Conservation (phyloP, 1,139 yeast genomes). For the Eremothecium cymbalariae region DNA sequence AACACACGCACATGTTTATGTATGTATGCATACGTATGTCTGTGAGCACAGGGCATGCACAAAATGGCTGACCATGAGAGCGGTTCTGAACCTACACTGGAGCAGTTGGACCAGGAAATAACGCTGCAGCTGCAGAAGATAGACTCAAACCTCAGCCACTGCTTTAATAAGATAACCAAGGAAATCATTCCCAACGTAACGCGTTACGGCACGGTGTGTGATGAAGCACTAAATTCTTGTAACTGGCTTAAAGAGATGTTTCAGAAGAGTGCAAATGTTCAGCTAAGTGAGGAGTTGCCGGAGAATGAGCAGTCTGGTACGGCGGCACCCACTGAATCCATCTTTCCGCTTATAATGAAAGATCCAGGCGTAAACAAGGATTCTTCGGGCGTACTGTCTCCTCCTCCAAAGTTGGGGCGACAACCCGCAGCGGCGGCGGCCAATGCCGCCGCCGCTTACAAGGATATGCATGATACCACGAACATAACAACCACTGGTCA, state of each 20-base stretch:
- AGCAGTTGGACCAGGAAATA: conserved; percentile 71
- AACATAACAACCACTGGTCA: conserved; percentile 26
- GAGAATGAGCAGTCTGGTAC: conserved; percentile 3
- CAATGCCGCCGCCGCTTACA: conserved; percentile 13
- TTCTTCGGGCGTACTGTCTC: conserved; percentile 6
- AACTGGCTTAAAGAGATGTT: conserved; percentile 28
- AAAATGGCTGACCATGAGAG: no score
- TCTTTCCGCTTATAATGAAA: conserved; percentile 9
- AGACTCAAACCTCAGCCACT: conserved; percentile 41
- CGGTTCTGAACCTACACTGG: conserved; percentile 32
- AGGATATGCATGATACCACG: conserved; percentile 10
- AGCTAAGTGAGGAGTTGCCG: conserved; percentile 14
- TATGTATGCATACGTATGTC: no score
- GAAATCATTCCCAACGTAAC: conserved; percentile 29
- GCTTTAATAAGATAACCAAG: conserved; percentile 28
- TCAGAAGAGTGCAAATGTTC: conserved; percentile 28
- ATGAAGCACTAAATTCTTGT: conserved; percentile 26
- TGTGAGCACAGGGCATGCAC: no score
- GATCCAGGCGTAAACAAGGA: conserved; percentile 8
- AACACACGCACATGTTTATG: no score
- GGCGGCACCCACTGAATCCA: conserved; percentile 10
- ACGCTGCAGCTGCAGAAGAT: conserved; percentile 73
- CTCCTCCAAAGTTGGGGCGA: no score
- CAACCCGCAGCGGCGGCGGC: conserved; percentile 3
- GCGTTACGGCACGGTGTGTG: conserved; percentile 25